These are phyloP conservation scores for Aspergillus arachidicola DNA, from an alignment of 2,329 filamentous ascomycete genomes.

Conservation along the genomic window DNA sequence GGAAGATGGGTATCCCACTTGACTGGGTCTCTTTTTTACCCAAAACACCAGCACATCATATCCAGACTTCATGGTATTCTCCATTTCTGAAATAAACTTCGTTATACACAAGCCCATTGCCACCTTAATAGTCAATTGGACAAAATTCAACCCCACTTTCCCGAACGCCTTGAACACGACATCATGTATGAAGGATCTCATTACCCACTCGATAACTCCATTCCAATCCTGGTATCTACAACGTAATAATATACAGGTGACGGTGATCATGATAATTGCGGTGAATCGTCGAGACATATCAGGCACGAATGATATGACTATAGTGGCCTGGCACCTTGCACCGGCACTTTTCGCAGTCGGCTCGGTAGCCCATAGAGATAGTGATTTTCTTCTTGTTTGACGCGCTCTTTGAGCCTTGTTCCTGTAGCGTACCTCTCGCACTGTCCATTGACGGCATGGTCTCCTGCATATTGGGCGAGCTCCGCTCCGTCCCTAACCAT, in stretches of 20 bases:
- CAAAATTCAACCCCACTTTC: too few species aligned
- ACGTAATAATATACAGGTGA: background rate
- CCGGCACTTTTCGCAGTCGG: constrained; percentile 77
- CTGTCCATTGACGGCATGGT: constrained; percentile 4
- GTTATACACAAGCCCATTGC: constrained; percentile 1
- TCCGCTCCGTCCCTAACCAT: background rate
- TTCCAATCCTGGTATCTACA: constrained; percentile 8
- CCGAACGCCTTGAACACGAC: background rate
- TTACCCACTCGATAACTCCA: background rate
- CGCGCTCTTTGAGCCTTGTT: constrained; percentile 1
- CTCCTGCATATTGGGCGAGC: constrained; percentile 8
- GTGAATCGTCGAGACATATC: constrained; percentile 10
- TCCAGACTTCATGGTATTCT: background rate
- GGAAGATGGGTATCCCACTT: constrained; percentile 13
- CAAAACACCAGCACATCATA: background rate
- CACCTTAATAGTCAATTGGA: background rate
- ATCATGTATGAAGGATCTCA: background rate
- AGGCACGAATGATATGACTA: constrained; percentile 68
- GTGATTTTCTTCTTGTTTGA: constrained; percentile 55
- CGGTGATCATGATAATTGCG: background rate
- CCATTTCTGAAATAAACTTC: background rate
- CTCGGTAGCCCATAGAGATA: constrained; percentile 76
- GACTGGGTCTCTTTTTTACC: background rate
- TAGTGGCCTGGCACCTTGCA: constrained; percentile 77
- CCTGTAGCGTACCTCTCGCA: background rate